Evolutionary conservation across 805 yeast species (phyloP), one percentile per base, ranked within the genome.

Genomic region (Vanderwaltozyma tropicalis): DNA sequence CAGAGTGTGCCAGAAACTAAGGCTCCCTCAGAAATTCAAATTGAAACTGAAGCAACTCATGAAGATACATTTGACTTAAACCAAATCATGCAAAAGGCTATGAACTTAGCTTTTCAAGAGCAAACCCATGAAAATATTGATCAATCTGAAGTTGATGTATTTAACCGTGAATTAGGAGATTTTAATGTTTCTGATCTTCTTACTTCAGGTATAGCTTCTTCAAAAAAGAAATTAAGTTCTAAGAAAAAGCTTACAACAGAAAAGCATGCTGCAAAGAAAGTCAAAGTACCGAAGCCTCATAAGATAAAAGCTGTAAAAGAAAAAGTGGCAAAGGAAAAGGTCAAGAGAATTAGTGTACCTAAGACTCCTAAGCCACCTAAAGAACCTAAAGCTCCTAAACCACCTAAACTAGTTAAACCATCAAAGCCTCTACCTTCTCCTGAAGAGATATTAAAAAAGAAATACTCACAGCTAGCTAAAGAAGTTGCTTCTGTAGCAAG

Each of bases 1-100:
- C 27, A 10, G 3, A 17, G 17, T 13, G 21, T 4, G 11, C 11
- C 5, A 16, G n/a, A 17, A 15, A 5, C 21, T 3, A 11, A 13
- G 6, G 3, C 32, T 31, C 12, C 34, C n/a, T n/a, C n/a, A n/a
- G n/a, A n/a, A n/a, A n/a, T n/a, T n/a, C n/a, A n/a, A n/a, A 31
- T 34, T 30, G 36, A 36, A 15, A 32, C 32, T 8, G 38, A 38
- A 22, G 31, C 8, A 28, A 14, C 41, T 34, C 25, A 55, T 27
- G 71, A 63, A 27, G 72, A 65, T 24, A 75, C 72, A 20, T 62
- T 79, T 41, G 84, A 79, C 48, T 68, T 81, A 75, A 78, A 74
- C 48, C 80, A 74, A 46, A 81, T 81, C 45, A 70, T 81, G 68
- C 85, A 78, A 45, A 79, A 79, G 59, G 92, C 89, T 1, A 69